Base-by-base conservation (phyloP, 108 stramenopile genomes). In the Fragilariopsis cylindrus region DNA sequence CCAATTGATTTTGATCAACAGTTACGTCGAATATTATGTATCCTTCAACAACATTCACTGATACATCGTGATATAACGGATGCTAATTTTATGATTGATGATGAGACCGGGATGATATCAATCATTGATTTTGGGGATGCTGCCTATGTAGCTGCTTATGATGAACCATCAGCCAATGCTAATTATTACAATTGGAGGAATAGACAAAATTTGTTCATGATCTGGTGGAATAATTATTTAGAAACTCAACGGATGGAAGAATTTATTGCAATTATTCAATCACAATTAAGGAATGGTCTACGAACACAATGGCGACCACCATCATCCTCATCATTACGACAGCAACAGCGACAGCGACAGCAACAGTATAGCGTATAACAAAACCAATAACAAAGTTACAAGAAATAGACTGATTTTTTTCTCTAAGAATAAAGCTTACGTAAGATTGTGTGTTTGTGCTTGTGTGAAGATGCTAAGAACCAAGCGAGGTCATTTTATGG, bases 51-150 rank as follows among this genome's bases (percentile, higher is more conserved):
- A 18, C 0, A 73, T 62, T 62, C 60, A 11, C 49, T 73, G 5
- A 18, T 73, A 5, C 72, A 73, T 48, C 58, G 72, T 47, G 72
- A 73, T 63, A 62, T 62, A 0, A 73, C 54, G 7, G 39, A 30
- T 48, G 15, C 19, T 9, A 73, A 73, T 30, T 73, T 73, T 48
- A 21, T 73, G 1, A 54, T 62, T 11, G 15, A 73, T 63, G 5
- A 55, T 21, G 45, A 44, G 1, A 63, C 60, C 0, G 72, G 72
- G 18, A 73, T 41, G 42, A 30, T 73, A 21, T 57, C 12, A 0
- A 39, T 73, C 1, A 75, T 75, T 56, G 74, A 75, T 55, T 75
- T 65, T 67, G 53, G 74, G 0, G 74, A 75, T 67, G 53, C 64
- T 3, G 43, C 56, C 0, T 50, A 55, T 13, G 40, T 64, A 4